These are phyloP conservation scores for Sugiyamaella xylanicola DNA, from an alignment of 1,139 yeast genomes.

Conservation along the genomic window DNA sequence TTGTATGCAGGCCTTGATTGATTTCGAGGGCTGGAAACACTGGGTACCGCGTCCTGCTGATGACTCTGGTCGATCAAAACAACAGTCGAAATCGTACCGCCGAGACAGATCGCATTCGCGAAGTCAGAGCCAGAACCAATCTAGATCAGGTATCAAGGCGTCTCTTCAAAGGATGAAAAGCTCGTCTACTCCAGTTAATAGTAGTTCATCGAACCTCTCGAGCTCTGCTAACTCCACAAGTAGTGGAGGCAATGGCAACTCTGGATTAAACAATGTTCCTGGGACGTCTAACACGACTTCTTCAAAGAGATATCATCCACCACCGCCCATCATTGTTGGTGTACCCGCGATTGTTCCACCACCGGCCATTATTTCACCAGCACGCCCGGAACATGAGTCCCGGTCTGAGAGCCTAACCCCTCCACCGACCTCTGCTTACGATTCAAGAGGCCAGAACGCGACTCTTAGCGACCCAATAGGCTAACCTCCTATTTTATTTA, in stretches of 20 bases:
- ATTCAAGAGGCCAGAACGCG: constrained; percentile 6
- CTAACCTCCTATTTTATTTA: background rate
- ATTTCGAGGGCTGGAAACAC: constrained; percentile 94
- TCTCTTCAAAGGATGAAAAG: constrained; percentile 13
- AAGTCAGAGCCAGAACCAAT: constrained; percentile 10
- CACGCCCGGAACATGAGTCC: constrained; percentile 17
- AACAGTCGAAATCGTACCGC: constrained; percentile 12
- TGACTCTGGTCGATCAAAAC: constrained; percentile 18
- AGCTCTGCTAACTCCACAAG: background rate
- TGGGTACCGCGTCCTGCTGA: constrained; percentile 54
- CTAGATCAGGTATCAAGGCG: background rate
- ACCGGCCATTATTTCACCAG: constrained; percentile 21
- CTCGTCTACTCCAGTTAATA: constrained; percentile 8
- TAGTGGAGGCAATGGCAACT: background rate
- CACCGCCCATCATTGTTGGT: constrained; percentile 16
- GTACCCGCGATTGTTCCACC: constrained; percentile 19
- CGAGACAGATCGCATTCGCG: constrained; percentile 20
- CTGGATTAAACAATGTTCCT: background rate
- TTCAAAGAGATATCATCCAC: constrained; percentile 11
- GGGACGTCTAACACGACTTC: constrained; percentile 3
- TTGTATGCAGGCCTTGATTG: constrained; percentile 93
- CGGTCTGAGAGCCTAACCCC: constrained; percentile 16
- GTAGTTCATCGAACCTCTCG: background rate
- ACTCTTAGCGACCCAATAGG: constrained; percentile 1
- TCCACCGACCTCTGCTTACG: constrained; percentile 5